A percentile compares a stretch with the other conserved stretches of the same genome.
Evolutionary conservation across 768 basidiomycete species (phyloP).

Genomic region (Phaffia tasmanica): DNA sequence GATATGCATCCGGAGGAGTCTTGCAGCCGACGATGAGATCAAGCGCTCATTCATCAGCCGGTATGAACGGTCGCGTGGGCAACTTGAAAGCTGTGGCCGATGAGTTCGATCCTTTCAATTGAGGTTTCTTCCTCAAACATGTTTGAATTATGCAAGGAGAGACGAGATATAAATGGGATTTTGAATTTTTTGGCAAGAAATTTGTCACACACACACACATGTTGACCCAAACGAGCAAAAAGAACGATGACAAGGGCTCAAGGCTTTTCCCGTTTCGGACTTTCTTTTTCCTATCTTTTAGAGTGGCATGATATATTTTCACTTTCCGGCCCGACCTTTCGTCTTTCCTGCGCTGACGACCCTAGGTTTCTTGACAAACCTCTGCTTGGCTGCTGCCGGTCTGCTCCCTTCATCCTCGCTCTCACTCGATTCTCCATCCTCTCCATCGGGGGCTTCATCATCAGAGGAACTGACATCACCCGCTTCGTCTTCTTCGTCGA

Average conservation of each 20-base stretch:
- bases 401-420: neutral
- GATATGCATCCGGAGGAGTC: conserved; percentile 1
- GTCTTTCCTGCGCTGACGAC: no score
- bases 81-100: conserved; percentile 2
- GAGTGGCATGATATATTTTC: no score
- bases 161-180: neutral
- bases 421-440: neutral
- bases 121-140: neutral
- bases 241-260: no score
- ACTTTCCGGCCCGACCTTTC: no score
- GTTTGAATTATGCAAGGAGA: conserved; percentile 2
- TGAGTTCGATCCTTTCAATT: conserved; percentile 26
- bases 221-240: neutral
- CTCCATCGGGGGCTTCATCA: conserved; percentile 7
- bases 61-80: neutral
- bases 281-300: no score
- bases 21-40: conserved; percentile 12
- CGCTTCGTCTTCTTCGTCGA: conserved; percentile 18
- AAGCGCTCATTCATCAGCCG: neutral
- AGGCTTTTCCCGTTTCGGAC: no score
- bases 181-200: neutral
- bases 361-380: neutral
- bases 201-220: neutral
- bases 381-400: neutral
- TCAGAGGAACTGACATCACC: conserved; percentile 13